Evolutionary conservation across 1,139 yeast genomes (phyloP).

Genomic region (Hemisphaericaspora xylanilytica): DNA sequence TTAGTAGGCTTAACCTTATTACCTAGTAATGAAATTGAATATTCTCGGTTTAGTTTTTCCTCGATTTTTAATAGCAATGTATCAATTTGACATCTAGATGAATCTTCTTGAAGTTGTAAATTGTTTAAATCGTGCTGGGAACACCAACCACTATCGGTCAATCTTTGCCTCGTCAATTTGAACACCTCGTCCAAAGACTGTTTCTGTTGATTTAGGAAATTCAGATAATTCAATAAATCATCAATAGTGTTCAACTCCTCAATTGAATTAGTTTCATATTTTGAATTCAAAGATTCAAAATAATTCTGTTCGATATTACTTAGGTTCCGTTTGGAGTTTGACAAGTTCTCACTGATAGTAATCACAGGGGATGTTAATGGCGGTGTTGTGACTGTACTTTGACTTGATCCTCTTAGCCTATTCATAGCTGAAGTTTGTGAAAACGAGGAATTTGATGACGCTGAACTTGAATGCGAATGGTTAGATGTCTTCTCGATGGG

Average conservation of each 20-base stretch:
- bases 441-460: slow-evolving; percentile 13
- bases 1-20: neutral
- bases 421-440: slow-evolving; percentile 9
- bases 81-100: slow-evolving; percentile 31
- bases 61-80: slow-evolving; percentile 33
- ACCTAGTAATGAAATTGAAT: slow-evolving; percentile 22
- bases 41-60: slow-evolving; percentile 29
- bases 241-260: slow-evolving; percentile 27
- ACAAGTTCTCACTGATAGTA: slow-evolving; percentile 39
- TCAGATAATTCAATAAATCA: slow-evolving; percentile 33
- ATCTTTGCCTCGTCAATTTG: slow-evolving; percentile 33
- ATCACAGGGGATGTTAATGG: slow-evolving; percentile 40
- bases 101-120: slow-evolving; percentile 36
- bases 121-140: slow-evolving; percentile 44
- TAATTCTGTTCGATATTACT: slow-evolving; percentile 37
- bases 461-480: slow-evolving; percentile 11
- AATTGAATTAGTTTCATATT: slow-evolving; percentile 17
- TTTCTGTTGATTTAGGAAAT: slow-evolving; percentile 32
- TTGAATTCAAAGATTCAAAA: slow-evolving; percentile 23
- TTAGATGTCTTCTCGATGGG: slow-evolving; percentile 1
- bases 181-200: slow-evolving; percentile 34
- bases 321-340: slow-evolving; percentile 28
- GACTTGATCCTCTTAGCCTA: slow-evolving; percentile 14
- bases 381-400: slow-evolving; percentile 30
- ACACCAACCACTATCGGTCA: slow-evolving; percentile 46